These are phyloP conservation scores for Eremochloa ophiuroides DNA, from an alignment of 176 grass and related monocot species.

Conservation along the genomic window DNA sequence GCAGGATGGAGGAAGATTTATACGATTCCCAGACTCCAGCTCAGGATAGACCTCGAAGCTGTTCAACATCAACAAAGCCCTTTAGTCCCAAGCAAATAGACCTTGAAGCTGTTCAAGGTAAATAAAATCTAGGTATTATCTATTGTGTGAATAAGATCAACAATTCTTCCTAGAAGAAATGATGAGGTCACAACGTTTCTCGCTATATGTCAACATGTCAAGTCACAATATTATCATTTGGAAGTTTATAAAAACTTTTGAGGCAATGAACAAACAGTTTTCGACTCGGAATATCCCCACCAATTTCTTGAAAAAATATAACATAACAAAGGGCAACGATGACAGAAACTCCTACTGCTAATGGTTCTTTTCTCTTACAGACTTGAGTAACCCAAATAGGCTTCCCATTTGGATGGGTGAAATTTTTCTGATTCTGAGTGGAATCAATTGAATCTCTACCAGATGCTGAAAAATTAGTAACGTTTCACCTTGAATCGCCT, in stretches of 20 bases:
- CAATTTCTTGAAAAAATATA: not conserved
- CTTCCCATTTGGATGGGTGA: not conserved
- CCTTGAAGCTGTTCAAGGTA: constrained; percentile 51
- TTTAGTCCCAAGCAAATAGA: too few relatives aligned
- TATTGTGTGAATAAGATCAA: not conserved
- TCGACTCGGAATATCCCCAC: not conserved
- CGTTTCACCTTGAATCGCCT: too few relatives aligned
- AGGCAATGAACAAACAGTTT: not conserved
- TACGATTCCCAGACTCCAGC: constrained; percentile 76
- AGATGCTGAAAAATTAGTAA: too few relatives aligned
- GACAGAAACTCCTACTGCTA: not conserved
- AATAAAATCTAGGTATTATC: not conserved
- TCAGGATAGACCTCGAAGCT: constrained; percentile 71
- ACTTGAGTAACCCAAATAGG: not conserved
- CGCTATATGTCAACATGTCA: not conserved
- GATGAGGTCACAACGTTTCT: not conserved
- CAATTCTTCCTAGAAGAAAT: not conserved
- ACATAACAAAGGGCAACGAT: not conserved
- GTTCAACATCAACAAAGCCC: too few relatives aligned
- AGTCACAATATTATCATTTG: not conserved
- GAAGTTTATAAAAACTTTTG: not conserved
- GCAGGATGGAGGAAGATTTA: constrained; percentile 70
- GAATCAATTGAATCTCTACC: too few relatives aligned
- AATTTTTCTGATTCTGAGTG: not conserved
- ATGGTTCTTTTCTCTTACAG: not conserved